Evolutionary conservation across 345 rosid species (phyloP).

Genomic region (Citrus inodora): DNA sequence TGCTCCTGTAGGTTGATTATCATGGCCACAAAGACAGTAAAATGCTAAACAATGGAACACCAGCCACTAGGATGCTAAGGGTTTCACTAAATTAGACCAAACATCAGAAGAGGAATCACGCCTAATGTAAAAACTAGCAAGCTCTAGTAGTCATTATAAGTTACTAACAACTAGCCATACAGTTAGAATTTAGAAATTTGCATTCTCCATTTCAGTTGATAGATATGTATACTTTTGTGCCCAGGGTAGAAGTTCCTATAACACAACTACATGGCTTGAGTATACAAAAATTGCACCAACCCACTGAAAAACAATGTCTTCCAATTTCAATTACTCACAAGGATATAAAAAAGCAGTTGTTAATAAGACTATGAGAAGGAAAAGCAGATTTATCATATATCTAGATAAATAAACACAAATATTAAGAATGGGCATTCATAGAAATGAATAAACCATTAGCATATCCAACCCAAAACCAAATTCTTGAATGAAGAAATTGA

Average conservation of each 20-base stretch:
- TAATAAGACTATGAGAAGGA: neutral
- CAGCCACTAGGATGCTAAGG: neutral
- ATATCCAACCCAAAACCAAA: neutral
- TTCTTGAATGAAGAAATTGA: neutral
- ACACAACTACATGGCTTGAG: neutral
- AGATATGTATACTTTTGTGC: neutral
- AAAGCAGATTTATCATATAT: neutral
- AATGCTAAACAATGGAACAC: neutral
- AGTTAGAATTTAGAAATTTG: neutral
- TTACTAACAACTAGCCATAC: neutral
- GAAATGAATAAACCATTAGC: neutral
- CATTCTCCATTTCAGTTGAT: neutral
- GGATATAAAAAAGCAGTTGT: neutral
- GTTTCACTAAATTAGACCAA: neutral
- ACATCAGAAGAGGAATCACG: neutral
- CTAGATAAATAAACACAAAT: neutral
- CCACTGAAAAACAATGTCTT: neutral
- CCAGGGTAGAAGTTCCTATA: neutral
- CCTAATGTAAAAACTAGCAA: neutral
- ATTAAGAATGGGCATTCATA: neutral
- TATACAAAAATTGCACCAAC: neutral
- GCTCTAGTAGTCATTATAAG: neutral
- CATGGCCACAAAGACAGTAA: neutral
- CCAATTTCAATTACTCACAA: neutral
- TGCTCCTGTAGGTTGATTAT: neutral